phyloP scores from a whole-genome alignment of 73 alveolate species.

The Symbiodinium natans region DNA sequence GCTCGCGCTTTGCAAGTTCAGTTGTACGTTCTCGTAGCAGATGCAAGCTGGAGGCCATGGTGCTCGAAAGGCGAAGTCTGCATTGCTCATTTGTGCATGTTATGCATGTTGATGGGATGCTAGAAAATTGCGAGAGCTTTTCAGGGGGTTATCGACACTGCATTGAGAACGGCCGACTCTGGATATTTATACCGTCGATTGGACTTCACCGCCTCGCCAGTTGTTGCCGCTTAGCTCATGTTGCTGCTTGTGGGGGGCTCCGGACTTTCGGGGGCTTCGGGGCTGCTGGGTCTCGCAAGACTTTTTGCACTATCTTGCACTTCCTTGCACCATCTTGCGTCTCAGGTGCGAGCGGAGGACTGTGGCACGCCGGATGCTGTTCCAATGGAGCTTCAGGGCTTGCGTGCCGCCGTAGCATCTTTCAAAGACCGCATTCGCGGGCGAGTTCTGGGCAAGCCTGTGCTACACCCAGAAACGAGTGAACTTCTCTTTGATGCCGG shows the following conservation, averaged over 20 bases:
- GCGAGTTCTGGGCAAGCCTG: slow-evolving; percentile 65
- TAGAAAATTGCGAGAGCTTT: neutral
- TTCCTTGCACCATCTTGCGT: no score
- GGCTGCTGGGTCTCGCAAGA: no score
- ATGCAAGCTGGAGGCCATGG: slow-evolving; percentile 35
- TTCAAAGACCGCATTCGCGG: slow-evolving; percentile 63
- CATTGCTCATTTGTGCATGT: neutral
- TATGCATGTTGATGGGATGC: neutral
- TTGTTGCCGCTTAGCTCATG: neutral
- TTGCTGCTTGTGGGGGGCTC: neutral
- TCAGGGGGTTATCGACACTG: slow-evolving; percentile 81
- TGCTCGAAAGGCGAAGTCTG: slow-evolving; percentile 50
- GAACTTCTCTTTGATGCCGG: neutral
- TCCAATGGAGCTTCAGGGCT: neutral
- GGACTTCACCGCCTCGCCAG: slow-evolving; percentile 70
- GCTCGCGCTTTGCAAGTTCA: neutral
- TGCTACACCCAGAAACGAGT: slow-evolving; percentile 2
- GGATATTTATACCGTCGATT: slow-evolving; percentile 52
- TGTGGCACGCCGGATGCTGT: slow-evolving; percentile 50
- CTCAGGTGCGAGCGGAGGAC: slow-evolving; percentile 42
- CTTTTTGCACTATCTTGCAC: no score
- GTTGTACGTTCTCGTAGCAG: neutral
- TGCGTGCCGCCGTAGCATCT: slow-evolving; percentile 22
- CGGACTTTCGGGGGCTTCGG: no score
- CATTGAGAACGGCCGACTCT: slow-evolving; percentile 74